phyloP scores from a whole-genome alignment of 148 eudicot species.

The Tetragonia tetragonoides region DNA sequence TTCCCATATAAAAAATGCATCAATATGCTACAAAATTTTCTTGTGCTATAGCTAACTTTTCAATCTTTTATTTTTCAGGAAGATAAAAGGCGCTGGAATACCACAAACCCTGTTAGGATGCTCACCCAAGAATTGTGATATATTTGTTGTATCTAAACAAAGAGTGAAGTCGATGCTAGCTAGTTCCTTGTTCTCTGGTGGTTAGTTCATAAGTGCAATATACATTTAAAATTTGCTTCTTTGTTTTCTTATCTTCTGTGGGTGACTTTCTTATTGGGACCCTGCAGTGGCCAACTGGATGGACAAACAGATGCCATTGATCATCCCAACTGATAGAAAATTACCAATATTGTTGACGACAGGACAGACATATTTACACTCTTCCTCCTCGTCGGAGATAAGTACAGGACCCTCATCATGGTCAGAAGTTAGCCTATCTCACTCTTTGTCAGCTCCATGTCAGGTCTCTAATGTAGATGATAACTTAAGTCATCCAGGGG shows the following conservation, averaged over 20 bases:
- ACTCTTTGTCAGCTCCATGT: slow-evolving; percentile 24
- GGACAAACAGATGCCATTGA: background rate
- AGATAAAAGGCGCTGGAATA: slow-evolving; percentile 44
- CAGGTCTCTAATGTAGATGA: background rate
- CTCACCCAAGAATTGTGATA: slow-evolving; percentile 57
- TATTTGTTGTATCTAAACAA: slow-evolving; percentile 56
- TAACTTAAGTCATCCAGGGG: slow-evolving; percentile 17
- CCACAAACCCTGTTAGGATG: slow-evolving; percentile 55
- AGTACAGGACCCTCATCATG: slow-evolving; percentile 25
- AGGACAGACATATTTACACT: slow-evolving; percentile 27
- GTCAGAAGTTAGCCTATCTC: slow-evolving; percentile 27
- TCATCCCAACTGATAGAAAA: background rate
- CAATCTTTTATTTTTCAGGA: slow-evolving; percentile 34
- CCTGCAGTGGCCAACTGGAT: slow-evolving; percentile 1
- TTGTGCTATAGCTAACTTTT: background rate
- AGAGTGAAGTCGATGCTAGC: slow-evolving; percentile 48
- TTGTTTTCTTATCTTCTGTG: background rate
- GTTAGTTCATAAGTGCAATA: slow-evolving; percentile 27
- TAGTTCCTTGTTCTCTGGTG: slow-evolving; percentile 33
- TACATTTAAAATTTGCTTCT: background rate
- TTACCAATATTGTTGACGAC: slow-evolving; percentile 26
- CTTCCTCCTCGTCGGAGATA: slow-evolving; percentile 29
- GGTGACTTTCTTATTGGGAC: background rate
- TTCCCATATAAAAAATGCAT: no score
- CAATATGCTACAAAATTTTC: background rate